Evolutionary conservation across 768 basidiomycete genomes (phyloP).

Genomic region (Basidioascus undulatus): DNA sequence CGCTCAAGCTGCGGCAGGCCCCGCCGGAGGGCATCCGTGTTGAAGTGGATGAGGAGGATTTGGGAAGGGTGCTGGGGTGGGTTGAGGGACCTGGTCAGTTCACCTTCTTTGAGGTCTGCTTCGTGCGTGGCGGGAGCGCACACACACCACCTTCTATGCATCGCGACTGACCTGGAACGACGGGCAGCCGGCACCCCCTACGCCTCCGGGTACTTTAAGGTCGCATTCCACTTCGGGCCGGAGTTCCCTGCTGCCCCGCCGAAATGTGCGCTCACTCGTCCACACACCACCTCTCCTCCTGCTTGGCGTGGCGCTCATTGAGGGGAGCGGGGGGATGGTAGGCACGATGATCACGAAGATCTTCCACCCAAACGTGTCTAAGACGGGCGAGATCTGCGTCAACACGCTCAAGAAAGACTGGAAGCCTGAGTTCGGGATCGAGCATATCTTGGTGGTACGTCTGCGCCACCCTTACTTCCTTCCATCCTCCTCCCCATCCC

Average conservation of each 20-base stretch:
- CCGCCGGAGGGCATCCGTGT: constrained; percentile 5
- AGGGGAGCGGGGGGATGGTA: no score
- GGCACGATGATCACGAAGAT: constrained; percentile 87
- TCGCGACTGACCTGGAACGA: neutral
- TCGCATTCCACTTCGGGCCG: constrained; percentile 70
- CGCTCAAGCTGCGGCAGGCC: constrained; percentile 1
- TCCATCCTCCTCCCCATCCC: neutral
- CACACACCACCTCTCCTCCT: neutral
- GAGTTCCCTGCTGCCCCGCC: constrained; percentile 87
- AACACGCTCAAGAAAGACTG: constrained; percentile 76
- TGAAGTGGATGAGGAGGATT: constrained; percentile 1
- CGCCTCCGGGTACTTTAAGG: constrained; percentile 36
- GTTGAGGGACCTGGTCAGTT: constrained; percentile 1
- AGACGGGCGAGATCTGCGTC: constrained; percentile 78
- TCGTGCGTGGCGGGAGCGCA: neutral
- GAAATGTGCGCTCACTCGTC: constrained; percentile 40
- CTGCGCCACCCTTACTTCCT: neutral
- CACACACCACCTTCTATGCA: neutral
- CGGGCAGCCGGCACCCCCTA: no score
- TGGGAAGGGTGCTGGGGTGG: constrained; percentile 4
- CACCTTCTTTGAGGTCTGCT: neutral
- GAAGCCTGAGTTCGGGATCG: constrained; percentile 75
- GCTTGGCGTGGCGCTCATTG: neutral
- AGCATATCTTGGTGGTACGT: constrained; percentile 47
- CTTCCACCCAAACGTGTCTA: constrained; percentile 86